Percentiles rank a stretch among this genome's conserved stretches.
These are phyloP conservation scores for Heritiera littoralis DNA, from an alignment of 345 rosid genomes.

Conservation along the genomic window DNA sequence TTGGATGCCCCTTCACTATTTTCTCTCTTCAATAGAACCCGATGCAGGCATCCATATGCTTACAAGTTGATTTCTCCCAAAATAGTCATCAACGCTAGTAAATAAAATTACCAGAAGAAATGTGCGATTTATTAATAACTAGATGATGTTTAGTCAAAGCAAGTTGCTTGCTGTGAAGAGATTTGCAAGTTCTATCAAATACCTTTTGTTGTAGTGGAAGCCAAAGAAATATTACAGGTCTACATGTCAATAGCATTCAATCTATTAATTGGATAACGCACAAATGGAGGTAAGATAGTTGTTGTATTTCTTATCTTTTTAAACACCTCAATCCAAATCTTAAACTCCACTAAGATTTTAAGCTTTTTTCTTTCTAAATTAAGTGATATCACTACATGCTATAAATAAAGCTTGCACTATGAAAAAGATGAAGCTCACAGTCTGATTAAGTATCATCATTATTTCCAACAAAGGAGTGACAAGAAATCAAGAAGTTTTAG, in stretches of 20 bases:
- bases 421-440: not conserved
- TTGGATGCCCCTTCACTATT: no score
- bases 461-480: not conserved
- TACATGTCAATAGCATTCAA: no score
- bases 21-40: no score
- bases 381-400: not conserved
- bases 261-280: not conserved
- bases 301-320: not conserved
- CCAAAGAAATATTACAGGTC: not conserved
- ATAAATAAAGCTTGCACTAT: not conserved
- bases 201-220: not conserved
- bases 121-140: no score
- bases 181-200: not conserved
- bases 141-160: not conserved
- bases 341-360: not conserved
- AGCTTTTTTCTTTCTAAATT: not conserved
- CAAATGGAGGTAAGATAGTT: not conserved
- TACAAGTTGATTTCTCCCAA: no score
- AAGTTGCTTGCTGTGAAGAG: not conserved
- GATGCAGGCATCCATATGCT: no score
- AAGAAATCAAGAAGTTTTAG: not conserved
- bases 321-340: not conserved
- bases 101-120: no score
- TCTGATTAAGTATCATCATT: not conserved
- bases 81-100: no score